These are phyloP conservation scores for Leishmania braziliensis DNA, from an alignment of 208 protist genomes.

Conservation along the genomic window DNA sequence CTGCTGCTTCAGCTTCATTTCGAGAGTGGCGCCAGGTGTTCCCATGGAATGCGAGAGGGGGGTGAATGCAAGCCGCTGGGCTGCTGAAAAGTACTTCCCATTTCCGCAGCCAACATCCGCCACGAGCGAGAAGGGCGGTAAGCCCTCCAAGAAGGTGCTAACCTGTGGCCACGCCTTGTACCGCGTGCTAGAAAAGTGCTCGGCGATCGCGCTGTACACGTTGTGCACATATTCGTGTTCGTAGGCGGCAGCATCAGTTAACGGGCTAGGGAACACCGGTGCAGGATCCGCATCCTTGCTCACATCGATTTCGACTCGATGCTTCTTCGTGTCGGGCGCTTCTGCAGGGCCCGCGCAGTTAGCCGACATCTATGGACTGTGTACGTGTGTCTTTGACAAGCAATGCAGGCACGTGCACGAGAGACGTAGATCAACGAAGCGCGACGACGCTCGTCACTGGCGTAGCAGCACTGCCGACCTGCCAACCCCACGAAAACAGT, in stretches of 20 bases:
- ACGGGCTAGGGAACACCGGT: neutral
- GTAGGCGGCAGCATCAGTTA: conserved; percentile 31
- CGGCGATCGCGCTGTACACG: conserved; percentile 84
- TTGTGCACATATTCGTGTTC: conserved; percentile 77
- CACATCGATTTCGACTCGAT: conserved; percentile 3
- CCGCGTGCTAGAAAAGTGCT: conserved; percentile 86
- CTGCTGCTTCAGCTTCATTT: conserved; percentile 2
- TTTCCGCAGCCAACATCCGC: conserved; percentile 90
- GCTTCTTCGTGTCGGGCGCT: neutral
- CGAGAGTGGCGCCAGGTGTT: neutral
- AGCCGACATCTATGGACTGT: neutral
- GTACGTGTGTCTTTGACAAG: neutral
- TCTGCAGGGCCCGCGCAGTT: neutral
- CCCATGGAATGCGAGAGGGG: neutral
- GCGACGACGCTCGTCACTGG: neutral
- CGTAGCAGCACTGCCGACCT: neutral
- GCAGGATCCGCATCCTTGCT: neutral
- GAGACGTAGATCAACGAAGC: neutral
- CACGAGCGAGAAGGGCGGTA: conserved; percentile 64
- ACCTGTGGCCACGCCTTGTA: conserved; percentile 92
- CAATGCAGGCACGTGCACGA: neutral
- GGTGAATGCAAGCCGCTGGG: conserved; percentile 10
- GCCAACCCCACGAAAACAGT: neutral
- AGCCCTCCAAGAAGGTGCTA: conserved; percentile 56
- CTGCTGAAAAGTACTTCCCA: conserved; percentile 81